These are phyloP conservation scores for Phytophthora fragariae DNA, from an alignment of 352 stramenopile species.

Conservation along the genomic window DNA sequence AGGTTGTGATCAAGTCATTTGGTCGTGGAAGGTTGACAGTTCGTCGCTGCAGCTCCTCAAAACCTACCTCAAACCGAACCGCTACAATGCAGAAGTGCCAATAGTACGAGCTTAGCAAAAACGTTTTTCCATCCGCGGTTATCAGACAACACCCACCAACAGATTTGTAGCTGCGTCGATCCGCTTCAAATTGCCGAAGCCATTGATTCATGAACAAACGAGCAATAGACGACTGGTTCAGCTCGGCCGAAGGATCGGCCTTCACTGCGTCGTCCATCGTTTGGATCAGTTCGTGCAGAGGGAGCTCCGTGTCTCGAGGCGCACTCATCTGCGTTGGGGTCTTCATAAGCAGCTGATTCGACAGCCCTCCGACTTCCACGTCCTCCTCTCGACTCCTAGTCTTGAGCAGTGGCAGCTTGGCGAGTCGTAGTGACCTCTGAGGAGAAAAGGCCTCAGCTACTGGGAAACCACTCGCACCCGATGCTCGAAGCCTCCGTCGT, in stretches of 20 bases:
- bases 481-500: constrained; percentile 5
- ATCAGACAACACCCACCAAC: constrained; percentile 44
- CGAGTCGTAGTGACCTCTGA: constrained; percentile 52
- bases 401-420: constrained; percentile 27
- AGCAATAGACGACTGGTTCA: constrained; percentile 62
- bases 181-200: constrained; percentile 63
- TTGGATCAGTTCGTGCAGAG: constrained; percentile 64
- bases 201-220: constrained; percentile 71
- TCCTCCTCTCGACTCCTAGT: neutral
- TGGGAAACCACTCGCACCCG: neutral
- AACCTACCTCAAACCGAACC: constrained; percentile 69
- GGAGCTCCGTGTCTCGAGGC: constrained; percentile 23
- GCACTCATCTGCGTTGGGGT: neutral
- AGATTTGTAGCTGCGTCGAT: constrained; percentile 67
- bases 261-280: constrained; percentile 61
- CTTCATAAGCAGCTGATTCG: constrained; percentile 15
- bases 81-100: constrained; percentile 28
- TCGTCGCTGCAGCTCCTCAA: constrained; percentile 67
- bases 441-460: constrained; percentile 50
- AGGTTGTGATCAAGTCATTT: constrained; percentile 70
- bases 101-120: neutral
- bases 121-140: neutral
- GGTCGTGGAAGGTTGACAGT: constrained; percentile 61
- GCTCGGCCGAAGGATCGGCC: constrained; percentile 54
- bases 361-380: neutral